A percentile compares a stretch with the other conserved stretches of the same genome.
These are phyloP conservation scores for Kwoniella shandongensis DNA, from an alignment of 768 basidiomycete genomes.

Conservation along the genomic window DNA sequence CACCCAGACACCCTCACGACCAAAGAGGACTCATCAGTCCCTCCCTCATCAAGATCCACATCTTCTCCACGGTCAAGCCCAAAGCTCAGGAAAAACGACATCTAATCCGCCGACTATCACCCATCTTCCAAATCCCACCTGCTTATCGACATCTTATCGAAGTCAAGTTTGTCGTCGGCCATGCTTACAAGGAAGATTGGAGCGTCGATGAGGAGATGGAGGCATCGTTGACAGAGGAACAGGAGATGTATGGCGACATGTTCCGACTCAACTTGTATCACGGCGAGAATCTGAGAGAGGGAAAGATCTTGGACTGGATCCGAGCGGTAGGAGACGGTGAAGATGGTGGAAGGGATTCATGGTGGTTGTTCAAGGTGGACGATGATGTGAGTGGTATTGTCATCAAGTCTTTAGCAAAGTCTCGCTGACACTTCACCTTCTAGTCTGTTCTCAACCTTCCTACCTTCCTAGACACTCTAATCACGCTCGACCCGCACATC, in stretches of 20 bases:
- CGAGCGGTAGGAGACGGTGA: slow-evolving; percentile 3
- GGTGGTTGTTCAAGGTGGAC: slow-evolving; percentile 38
- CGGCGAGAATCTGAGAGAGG: slow-evolving; percentile 15
- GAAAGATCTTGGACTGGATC: slow-evolving; percentile 15
- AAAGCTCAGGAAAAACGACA: slow-evolving; percentile 7
- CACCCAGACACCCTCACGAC: neutral
- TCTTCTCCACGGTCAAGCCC: slow-evolving; percentile 22
- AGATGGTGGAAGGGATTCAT: slow-evolving; percentile 26
- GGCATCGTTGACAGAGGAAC: slow-evolving; percentile 11
- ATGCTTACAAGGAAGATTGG: neutral
- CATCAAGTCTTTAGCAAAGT: neutral
- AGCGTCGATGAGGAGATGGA: slow-evolving; percentile 11
- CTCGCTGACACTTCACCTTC: slow-evolving; percentile 1
- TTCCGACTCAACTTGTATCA: slow-evolving; percentile 16
- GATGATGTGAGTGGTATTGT: slow-evolving; percentile 30
- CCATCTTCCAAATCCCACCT: slow-evolving; percentile 10
- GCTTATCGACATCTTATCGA: slow-evolving; percentile 25
- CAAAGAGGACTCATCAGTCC: neutral
- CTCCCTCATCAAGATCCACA: slow-evolving; percentile 12
- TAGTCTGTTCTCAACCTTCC: slow-evolving; percentile 31
- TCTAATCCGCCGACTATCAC: slow-evolving; percentile 12
- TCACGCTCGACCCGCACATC: slow-evolving; percentile 19
- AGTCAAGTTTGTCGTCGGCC: slow-evolving; percentile 27
- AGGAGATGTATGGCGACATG: slow-evolving; percentile 25
- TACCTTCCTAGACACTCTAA: slow-evolving; percentile 25